Evolutionary conservation across 2,329 filamentous ascomycete genomes (phyloP).

Genomic region (Tolypocladium capitatum): DNA sequence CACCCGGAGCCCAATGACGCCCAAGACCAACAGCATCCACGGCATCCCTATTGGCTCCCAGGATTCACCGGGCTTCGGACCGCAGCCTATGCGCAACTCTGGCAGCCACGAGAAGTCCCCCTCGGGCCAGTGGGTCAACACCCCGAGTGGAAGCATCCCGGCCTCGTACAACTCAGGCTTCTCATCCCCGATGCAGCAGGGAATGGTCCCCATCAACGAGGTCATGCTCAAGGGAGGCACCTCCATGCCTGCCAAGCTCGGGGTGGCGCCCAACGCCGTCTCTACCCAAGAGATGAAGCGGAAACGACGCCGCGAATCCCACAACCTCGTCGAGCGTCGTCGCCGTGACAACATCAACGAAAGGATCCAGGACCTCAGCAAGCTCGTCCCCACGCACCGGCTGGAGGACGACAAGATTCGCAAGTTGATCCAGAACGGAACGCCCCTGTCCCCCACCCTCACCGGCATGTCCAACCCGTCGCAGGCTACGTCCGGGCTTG

Average conservation of each 20-base stretch:
- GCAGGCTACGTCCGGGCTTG: constrained; percentile 73
- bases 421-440: constrained; percentile 87
- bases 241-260: constrained; percentile 81
- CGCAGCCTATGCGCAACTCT: constrained; percentile 64
- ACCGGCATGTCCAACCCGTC: constrained; percentile 56
- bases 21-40: constrained; percentile 68
- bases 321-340: constrained; percentile 90
- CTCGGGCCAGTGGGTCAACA: constrained; percentile 84
- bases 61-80: constrained; percentile 59
- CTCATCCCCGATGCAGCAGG: constrained; percentile 62
- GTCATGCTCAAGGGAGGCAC: constrained; percentile 78
- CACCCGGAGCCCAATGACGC: constrained; percentile 68
- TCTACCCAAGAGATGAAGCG: constrained; percentile 90
- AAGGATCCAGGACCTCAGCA: constrained; percentile 89
- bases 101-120: constrained; percentile 66
- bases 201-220: constrained; percentile 70
- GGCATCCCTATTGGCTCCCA: constrained; percentile 53
- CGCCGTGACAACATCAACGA: constrained; percentile 98
- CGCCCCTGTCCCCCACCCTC: constrained; percentile 73
- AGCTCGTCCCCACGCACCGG: constrained; percentile 80
- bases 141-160: constrained; percentile 61
- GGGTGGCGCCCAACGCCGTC: constrained; percentile 34
- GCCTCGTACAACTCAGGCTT: constrained; percentile 85
- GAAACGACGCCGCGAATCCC: constrained; percentile 79
- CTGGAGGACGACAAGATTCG: constrained; percentile 95